These are phyloP conservation scores for Saraca asoca DNA, from an alignment of 331 rosid species.

Conservation along the genomic window DNA sequence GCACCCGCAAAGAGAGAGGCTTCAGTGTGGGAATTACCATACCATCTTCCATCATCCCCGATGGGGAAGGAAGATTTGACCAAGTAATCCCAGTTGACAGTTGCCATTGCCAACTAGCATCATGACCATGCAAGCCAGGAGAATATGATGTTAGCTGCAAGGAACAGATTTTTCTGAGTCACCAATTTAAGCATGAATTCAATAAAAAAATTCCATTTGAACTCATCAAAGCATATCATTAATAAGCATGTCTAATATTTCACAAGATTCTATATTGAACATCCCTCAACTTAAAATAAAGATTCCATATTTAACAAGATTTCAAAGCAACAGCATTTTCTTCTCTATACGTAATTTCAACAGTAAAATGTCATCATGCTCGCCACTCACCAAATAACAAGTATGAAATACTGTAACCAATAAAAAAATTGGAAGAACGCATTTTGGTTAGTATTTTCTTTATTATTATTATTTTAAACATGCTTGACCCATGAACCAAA, in stretches of 20 bases:
- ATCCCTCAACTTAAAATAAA: constrained; percentile 4
- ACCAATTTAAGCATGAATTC: constrained; percentile 21
- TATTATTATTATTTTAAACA: neutral
- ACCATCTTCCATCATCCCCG: constrained; percentile 93
- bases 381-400: neutral
- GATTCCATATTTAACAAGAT: constrained; percentile 7
- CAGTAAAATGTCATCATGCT: constrained; percentile 1
- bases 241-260: constrained; percentile 8
- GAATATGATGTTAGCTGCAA: constrained; percentile 88
- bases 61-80: constrained; percentile 96
- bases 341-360: constrained; percentile 7
- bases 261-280: constrained; percentile 10
- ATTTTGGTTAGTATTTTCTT: constrained; percentile 8
- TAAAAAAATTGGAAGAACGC: constrained; percentile 2
- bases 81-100: constrained; percentile 83
- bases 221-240: constrained; percentile 16
- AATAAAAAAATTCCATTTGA: constrained; percentile 9
- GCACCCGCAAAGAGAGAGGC: constrained; percentile 66
- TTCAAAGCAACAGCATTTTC: neutral
- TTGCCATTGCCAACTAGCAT: constrained; percentile 94
- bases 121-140: constrained; percentile 93
- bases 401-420: constrained; percentile 16
- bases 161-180: constrained; percentile 12
- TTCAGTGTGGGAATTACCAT: constrained; percentile 80
- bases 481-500: constrained; percentile 20